Conservation (phyloP, 2,329 filamentous ascomycete genomes). For the Zymoseptoria tritici region DNA sequence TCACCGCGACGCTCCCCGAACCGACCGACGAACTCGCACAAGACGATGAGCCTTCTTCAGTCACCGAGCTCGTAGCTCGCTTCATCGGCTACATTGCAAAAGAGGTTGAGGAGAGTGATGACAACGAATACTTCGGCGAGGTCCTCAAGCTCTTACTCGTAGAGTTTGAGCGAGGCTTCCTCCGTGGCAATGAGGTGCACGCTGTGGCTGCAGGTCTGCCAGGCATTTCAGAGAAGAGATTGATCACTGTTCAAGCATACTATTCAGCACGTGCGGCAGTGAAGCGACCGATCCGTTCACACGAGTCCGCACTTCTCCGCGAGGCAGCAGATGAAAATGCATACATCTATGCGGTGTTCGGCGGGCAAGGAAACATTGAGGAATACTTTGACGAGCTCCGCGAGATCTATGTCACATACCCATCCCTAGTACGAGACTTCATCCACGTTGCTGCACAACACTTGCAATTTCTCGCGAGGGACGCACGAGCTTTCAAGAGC, state of each 20-base stretch:
- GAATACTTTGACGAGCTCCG: conserved; percentile 98
- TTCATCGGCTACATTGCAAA: conserved; percentile 86
- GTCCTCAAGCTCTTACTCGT: conserved; percentile 87
- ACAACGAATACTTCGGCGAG: conserved; percentile 84
- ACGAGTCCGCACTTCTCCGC: conserved; percentile 87
- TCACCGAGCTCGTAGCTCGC: conserved; percentile 82
- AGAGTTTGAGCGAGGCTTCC: conserved; percentile 93
- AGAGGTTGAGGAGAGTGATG: conserved; percentile 88
- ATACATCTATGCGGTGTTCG: conserved; percentile 87
- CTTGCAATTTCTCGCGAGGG: conserved; percentile 74
- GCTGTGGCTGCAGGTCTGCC: conserved; percentile 77
- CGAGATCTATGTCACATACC: conserved; percentile 84
- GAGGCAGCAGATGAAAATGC: conserved; percentile 79
- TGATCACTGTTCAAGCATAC: conserved; percentile 82
- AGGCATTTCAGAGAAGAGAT: conserved; percentile 88
- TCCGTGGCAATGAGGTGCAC: conserved; percentile 93
- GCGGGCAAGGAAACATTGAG: conserved; percentile 96
- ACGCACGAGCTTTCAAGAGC: conserved; percentile 84
- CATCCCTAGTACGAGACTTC: conserved; percentile 80
- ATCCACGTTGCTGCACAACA: conserved; percentile 74
- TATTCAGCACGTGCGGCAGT: conserved; percentile 79
- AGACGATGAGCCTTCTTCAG: conserved; percentile 97
- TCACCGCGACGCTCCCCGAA: conserved; percentile 73
- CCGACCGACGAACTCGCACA: conserved; percentile 95
- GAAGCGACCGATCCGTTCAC: conserved; percentile 78